Evolutionary conservation across 2,329 filamentous ascomycete species (phyloP).

Genomic region (Epichloe gansuensis): DNA sequence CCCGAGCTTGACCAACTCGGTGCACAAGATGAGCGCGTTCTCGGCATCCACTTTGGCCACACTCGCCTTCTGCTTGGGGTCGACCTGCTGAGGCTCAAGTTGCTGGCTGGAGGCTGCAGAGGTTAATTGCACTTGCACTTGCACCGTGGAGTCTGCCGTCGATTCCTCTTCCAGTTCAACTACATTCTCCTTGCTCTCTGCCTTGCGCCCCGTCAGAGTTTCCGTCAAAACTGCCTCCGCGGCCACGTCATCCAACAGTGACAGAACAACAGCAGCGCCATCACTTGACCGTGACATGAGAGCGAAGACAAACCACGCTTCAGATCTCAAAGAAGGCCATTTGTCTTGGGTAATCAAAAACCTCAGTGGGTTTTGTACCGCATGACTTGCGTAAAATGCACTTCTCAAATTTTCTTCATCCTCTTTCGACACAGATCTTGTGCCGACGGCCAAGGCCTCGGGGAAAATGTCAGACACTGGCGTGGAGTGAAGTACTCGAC

Average conservation of each 20-base stretch:
- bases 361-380: constrained; percentile 29
- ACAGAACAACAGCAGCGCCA: constrained; percentile 33
- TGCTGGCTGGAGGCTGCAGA: constrained; percentile 16
- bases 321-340: constrained; percentile 46
- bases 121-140: not conserved
- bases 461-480: constrained; percentile 16
- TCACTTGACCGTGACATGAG: constrained; percentile 41
- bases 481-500: constrained; percentile 39
- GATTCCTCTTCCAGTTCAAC: constrained; percentile 8
- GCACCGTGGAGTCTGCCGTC: constrained; percentile 14
- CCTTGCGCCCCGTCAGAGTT: constrained; percentile 31
- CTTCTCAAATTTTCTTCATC: constrained; percentile 10
- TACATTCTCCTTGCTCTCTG: constrained; percentile 9
- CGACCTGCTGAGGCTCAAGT: constrained; percentile 34
- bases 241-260: constrained; percentile 29
- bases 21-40: constrained; percentile 46
- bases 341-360: constrained; percentile 44
- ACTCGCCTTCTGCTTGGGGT: constrained; percentile 28
- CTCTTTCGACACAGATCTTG: not conserved
- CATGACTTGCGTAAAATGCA: constrained; percentile 34
- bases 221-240: constrained; percentile 32
- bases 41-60: constrained; percentile 43
- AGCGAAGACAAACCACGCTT: constrained; percentile 50
- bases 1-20: constrained; percentile 37
- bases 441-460: constrained; percentile 11